Evolutionary conservation across 2,329 filamentous ascomycete genomes (phyloP), one percentile per base, ranked within the genome.

Genomic region (Alternaria longipes): DNA sequence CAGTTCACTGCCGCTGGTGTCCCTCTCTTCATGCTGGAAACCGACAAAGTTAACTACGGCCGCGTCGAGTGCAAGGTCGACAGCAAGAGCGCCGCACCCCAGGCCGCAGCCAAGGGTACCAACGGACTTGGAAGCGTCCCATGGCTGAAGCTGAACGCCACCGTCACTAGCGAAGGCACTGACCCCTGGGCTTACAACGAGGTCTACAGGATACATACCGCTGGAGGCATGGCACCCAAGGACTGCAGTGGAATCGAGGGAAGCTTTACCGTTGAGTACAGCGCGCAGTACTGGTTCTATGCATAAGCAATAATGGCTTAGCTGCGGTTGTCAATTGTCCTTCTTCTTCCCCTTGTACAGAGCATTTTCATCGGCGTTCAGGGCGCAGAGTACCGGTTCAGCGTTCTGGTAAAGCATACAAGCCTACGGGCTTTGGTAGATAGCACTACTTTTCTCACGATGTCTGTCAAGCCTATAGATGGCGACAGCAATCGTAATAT

Each of bases 181-280:
- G 22, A 46, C 16, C 8, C 54, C 20, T 76, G 80, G 14, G 76
- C 80, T 46, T 87, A 92, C 68, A 86, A 89, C 76, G 88, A 93
- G 76, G 89, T 97, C 24, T 98, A 94, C 81, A 87, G 94, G 12
- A 81, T 97, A 45, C 86, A 91, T 71, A 98, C 94, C 11, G 93
- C 90, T 1, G 94, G 93, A 26, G 94, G 94, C 11, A 87, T 85
- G 47, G 81, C 93, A 2, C 94, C 94, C 0, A 82, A 86, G 26
- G 91, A 88, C 0, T 98, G 94, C 76, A 77, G 85, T 34, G 91
- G 88, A 11, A 84, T 88, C 83, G 77, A 83, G 0, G 82, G 84
- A 11, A 74, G 79, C 1, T 94, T 97, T 68, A 82, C 89, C 63
- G 87, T 97, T 14, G 84, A 94, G 73, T 97, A 98, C 80, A 85